Base-by-base conservation (phyloP, 768 basidiomycete genomes). In the Lactarius deliciosus region DNA sequence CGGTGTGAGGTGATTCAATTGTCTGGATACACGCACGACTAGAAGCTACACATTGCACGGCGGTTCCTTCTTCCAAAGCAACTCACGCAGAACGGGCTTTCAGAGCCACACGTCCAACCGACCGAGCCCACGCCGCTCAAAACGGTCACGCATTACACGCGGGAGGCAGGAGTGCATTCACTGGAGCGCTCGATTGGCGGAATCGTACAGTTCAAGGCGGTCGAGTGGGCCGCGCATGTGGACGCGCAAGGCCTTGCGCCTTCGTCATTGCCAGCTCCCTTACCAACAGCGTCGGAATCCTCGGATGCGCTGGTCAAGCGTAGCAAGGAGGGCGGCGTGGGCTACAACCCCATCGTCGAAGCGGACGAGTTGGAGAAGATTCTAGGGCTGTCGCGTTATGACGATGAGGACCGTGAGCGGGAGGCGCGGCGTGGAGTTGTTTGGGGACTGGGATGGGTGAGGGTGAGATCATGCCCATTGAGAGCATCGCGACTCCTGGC, bases 61-160 rank as follows among this genome's bases (percentile, higher is more conserved):
- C 85, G 88, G 34, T 96, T 94, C 81, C 83, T 98, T 40, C 79
- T 97, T 2, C 93, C 95, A 6, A 96, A 96, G 75, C 95, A 96
- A 75, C 80, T 96, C 45, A 76, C 75, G 34, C 87, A 90, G 8
- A 95, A 96, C 72, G 93, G 90, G 0, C 80, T 97, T 60, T 76
- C 83, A 8, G 77, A 81, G 0, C 78, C 81, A 1, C 86, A 89
- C 32, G 78, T 96, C 32, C 75, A 78, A 28, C 77, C 97, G 53
- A 86, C 86, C 0, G 88, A 93, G 60, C 85, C 86, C 13, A 87
- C 89, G 0, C 75, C 96, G 36, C 76, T 88, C 63, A 83, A 85
- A 60, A 83, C 96, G 59, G 87, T 90, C 22, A 90, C 88, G 1
- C 81, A 86, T 25, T 96, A 94, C 72, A 96, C 95, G 2, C 82